phyloP scores from a whole-genome alignment of 257 asterid species.

The Schizonepeta tenuifolia region DNA sequence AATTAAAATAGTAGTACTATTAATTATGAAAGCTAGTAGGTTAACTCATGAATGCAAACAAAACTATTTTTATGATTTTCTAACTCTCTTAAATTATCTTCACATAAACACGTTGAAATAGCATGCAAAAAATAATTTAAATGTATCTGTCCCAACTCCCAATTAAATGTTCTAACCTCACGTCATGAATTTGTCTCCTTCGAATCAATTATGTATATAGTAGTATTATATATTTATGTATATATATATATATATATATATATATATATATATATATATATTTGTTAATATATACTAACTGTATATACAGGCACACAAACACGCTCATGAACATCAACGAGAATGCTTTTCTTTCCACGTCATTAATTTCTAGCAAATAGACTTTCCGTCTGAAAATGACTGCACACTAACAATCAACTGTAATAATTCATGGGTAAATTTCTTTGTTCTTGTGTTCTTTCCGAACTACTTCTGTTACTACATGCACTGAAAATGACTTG shows the following conservation, averaged over 20 bases:
- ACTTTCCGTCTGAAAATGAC: not conserved
- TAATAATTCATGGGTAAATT: not conserved
- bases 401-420: not conserved
- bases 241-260: too few relatives aligned
- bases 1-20: not conserved
- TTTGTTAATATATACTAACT: too few relatives aligned
- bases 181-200: constrained; percentile 31
- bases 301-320: too few relatives aligned
- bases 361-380: too few relatives aligned
- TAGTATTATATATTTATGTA: too few relatives aligned
- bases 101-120: not conserved
- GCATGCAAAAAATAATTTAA: constrained; percentile 25
- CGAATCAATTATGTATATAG: not conserved
- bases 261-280: too few relatives aligned
- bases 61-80: constrained; percentile 9
- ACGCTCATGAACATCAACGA: not conserved
- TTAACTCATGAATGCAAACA: constrained; percentile 31
- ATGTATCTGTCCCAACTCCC: constrained; percentile 30
- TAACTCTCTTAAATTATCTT: constrained; percentile 19
- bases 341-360: not conserved
- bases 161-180: constrained; percentile 25
- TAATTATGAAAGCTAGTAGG: constrained; percentile 16
- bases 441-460: not conserved
- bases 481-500: not conserved
- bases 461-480: not conserved